Base-by-base conservation (phyloP, 1,284 basidiomycete species). In the Sanghuangporus sanghuang region DNA sequence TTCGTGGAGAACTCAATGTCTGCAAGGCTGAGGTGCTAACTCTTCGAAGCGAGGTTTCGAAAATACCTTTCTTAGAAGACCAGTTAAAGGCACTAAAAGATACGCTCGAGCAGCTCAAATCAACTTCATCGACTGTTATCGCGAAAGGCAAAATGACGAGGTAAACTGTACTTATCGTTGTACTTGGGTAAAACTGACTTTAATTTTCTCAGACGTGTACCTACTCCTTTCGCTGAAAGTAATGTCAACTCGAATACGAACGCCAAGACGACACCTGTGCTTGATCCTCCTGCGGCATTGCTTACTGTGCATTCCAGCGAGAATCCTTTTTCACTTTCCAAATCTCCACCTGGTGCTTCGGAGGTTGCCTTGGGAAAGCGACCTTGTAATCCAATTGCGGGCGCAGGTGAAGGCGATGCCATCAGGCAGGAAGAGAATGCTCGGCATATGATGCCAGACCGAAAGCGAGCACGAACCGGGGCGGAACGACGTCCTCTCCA, bases 341-440 rank as follows among this genome's bases (percentile, higher is more conserved):
- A 63, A 69, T 68, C 59, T 58, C 67, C 68, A 68, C 64, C 57
- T 63, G 79, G 76, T 6, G 71, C 77, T 59, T 73, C 79, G 6
- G 74, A 78, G 42, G 61, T 42, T 38, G 74, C 78, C 32, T 75
- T 86, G 23, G 87, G 88, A 11, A 90, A 90, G 71, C 82, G 85
- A 38, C 80, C 76, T 58, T 79, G 87, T 64, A 83, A 84, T 65
- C 75, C 81, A 1, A 72, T 75, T 14, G 73, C 76, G 16, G 80
- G 78, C 67, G 72, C 75, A 61, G 69, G 76, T 39, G 74, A 77
- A 5, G 80, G 77, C 50, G 69, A 77, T n/a, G 6, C 44, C 21
- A 18, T 8, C 71, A 76, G 9, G 83, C 83, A 61, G 73, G 73
- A 40, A 76, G 72, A 16, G 70, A 77, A 63, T 77, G 78, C 58